Evolutionary conservation across 805 yeast genomes (phyloP), one percentile per base, ranked within the genome.

Genomic region (Candida silvatica): DNA sequence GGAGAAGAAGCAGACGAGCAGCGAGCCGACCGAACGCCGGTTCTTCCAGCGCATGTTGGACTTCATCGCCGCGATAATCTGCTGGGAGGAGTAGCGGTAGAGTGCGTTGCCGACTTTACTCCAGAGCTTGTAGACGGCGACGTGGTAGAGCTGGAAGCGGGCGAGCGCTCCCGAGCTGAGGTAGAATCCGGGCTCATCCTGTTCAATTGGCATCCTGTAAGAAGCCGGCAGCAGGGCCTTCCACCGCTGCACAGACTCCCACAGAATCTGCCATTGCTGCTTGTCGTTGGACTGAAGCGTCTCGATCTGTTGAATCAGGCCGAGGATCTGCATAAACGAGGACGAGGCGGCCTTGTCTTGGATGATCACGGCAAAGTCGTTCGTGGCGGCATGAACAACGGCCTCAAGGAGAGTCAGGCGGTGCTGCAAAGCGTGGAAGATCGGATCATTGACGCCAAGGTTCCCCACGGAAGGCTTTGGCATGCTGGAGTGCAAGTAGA

Each of bases 41-140:
- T 33, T 33, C 17, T 33, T 33, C 36, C 36, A 33, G 15, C 36
- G 18, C 36, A 33, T 27, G 18, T 20, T 27, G 7, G 7, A 17
- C 20, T 22, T 20, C 18, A 31, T 6, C 15, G 24, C n/a, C 11
- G 19, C 27, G 5, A 31, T 5, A 16, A 29, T 3, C 5, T 2
- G 7, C 6, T 29, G 15, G 5, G 20, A 12, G 15, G 17, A 30
- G 5, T 5, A 12, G 14, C 7, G 12, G 32, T 22, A 27, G 15
- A 12, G 20, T n/a, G n/a, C n/a, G 14, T 6, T 14, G 16, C 16
- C 29, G 14, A 14, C 7, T 16, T 26, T 26, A 6, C 14, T 11
- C 14, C 16, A 7, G 11, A 26, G n/a, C 29, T 12, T 26, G n/a
- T 7, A 12, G 29, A 14, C n/a, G 12, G 29, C 16, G 7, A 26